Evolutionary conservation across 768 basidiomycete species (phyloP), one percentile per base, ranked within the genome.

Genomic region (Termitomyces sp.): DNA sequence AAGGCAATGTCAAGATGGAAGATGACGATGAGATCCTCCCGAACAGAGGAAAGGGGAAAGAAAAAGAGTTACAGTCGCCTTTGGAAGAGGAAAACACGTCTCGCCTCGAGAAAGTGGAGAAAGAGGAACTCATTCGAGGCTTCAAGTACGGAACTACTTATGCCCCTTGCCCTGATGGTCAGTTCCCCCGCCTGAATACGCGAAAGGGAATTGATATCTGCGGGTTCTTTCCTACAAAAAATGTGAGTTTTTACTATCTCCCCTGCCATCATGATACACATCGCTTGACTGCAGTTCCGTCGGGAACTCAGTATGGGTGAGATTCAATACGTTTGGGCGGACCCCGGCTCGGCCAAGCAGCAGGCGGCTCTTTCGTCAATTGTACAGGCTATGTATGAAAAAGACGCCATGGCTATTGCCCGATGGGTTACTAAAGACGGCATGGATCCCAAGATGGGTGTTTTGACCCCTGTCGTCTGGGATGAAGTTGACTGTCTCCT

Each of bases 61-160:
- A 30, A 1, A 33, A 45, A 64, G 11, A 66, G 66, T 15, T 56
- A 63, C 8, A 72, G 12, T 67, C 69, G 17, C 61, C 66, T 23
- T 58, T 63, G 38, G 66, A 71, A 41, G 64, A 69, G 23, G 67
- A 68, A 26, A 73, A 75, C 44, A 69, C 71, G 26, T 69, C 71
- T 10, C 68, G 67, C 15, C 55, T 75, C 26, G 78, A 82, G 63
- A 81, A 79, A 58, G 81, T 91, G 6, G 86, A 90, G 66, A 88
- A 87, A 69, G 88, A 91, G 62, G 80, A 93, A 38, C 82, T 94
- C 8, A 76, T 91, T 23, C 74, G 78, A 61, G 93, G 91, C 1
- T 95, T 89, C 76, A 89, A 90, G 71, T 96, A 97, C 64, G 95
- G 95, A 19, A 80, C 91, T 2, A 88, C 90, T 1, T 94, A 92